Evolutionary conservation across 139 green algal species (phyloP), one percentile per base, ranked within the genome.

Genomic region (Trebouxia sp.): DNA sequence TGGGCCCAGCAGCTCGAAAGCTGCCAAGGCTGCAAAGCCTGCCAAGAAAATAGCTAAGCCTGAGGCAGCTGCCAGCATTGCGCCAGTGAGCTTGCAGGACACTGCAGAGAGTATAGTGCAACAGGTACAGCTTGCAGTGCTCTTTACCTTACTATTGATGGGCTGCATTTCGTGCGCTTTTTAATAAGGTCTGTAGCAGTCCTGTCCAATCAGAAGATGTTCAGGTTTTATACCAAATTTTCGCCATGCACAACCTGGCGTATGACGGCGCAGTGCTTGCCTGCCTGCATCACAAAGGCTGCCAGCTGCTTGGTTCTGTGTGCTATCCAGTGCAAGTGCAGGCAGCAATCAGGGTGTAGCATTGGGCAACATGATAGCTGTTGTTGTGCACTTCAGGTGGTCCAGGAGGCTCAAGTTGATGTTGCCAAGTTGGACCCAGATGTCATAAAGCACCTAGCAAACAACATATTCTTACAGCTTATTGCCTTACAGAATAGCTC

Each of bases 401-500:
- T 72, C 32, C 37, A 72, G 28, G 62, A 35, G 10, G 30, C n/a
- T 12, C n/a, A 35, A 11, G 5, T n/a, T 72, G 62, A 72, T 72
- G 11, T 14, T 45, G n/a, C 12, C 12, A 42, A 32, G 12, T n/a
- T 72, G 32, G 32, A 7, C 8, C 62, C 62, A 45, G 62, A 72
- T 2, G 43, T 35, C 12, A 43, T 24, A 43, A 72, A 72, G 62
- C 32, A 72, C 15, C 62, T 72, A 45, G 42, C 62, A 72, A 55
- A 82, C 78, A 79, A 79, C 37, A 41, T 95, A 24, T 84, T 88
- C 50, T 88, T 90, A 80, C 66, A 91, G 72, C 83, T 95, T 39
- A 92, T 83, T 30, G 67, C 75, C 6, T 84, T 95, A 41, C 89
- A 89, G n/a, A 95, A 95, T 45, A 82, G 83, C 42, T 17, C 62